A percentile compares a stretch with the other conserved stretches of the same genome.
These are phyloP conservation scores for Sporodiniella umbellata DNA, from an alignment of 371 early-diverging fungal genomes.

Conservation along the genomic window DNA sequence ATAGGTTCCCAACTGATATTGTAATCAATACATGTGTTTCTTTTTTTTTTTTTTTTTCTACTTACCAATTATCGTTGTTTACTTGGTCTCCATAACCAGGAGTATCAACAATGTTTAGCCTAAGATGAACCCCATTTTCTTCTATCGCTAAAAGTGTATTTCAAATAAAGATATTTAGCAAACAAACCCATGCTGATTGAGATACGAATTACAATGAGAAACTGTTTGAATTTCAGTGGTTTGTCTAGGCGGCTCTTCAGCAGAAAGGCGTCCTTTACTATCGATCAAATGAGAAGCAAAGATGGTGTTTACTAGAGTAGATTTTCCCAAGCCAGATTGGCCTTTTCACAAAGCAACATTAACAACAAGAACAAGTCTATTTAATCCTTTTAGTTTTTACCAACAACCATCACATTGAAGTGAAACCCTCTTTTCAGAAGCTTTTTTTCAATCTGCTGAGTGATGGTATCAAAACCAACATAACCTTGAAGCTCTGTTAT, in stretches of 20 bases:
- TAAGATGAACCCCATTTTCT: slow-evolving; percentile 82
- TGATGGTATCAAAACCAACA: slow-evolving; percentile 95
- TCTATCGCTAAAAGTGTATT: slow-evolving; percentile 59
- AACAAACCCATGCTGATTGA: not conserved
- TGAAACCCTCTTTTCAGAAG: slow-evolving; percentile 91
- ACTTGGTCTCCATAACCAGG: slow-evolving; percentile 82
- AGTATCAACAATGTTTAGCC: slow-evolving; percentile 83
- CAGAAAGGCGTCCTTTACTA: slow-evolving; percentile 73
- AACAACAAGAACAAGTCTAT: not conserved
- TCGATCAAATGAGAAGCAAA: slow-evolving; percentile 86
- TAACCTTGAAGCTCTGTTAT: slow-evolving; percentile 54
- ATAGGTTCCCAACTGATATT: slow-evolving; percentile 78
- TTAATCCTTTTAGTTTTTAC: no score
- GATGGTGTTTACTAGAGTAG: slow-evolving; percentile 96
- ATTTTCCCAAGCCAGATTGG: slow-evolving; percentile 98
- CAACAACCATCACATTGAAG: slow-evolving; percentile 94
- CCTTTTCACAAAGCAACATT: slow-evolving; percentile 46
- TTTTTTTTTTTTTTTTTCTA: no score
- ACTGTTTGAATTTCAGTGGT: slow-evolving; percentile 85
- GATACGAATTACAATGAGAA: slow-evolving; percentile 59
- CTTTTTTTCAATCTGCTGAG: slow-evolving; percentile 90
- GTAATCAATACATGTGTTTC: not conserved
- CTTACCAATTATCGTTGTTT: slow-evolving; percentile 87
- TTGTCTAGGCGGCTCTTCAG: slow-evolving; percentile 75
- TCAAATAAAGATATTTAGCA: not conserved